A percentile compares a stretch with the other conserved stretches of the same genome.
phyloP scores from a whole-genome alignment of 2,329 filamentous ascomycete genomes.

The Alternaria brassicae region DNA sequence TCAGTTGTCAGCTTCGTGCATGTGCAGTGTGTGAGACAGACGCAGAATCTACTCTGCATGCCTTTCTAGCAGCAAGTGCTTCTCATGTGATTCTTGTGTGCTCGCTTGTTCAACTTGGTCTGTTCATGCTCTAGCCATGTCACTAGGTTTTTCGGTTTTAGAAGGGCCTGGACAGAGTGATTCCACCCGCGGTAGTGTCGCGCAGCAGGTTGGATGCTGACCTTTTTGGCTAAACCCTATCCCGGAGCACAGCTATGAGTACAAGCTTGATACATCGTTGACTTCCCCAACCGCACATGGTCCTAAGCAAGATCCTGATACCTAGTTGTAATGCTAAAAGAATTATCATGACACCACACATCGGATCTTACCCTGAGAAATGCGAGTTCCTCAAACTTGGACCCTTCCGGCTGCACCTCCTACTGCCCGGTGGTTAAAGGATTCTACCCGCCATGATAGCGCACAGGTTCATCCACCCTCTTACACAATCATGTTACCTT shows the following conservation, averaged over 20 bases:
- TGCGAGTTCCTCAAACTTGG: no score
- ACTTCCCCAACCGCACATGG: background rate
- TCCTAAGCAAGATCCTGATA: rapidly evolving
- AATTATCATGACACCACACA: background rate
- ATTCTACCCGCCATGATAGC: background rate
- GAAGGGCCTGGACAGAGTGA: background rate
- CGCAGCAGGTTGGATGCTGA: background rate
- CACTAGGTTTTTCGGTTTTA: background rate
- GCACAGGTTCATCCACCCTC: background rate
- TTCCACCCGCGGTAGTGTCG: background rate
- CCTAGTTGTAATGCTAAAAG: background rate
- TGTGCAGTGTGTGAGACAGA: background rate
- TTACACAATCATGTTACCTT: background rate
- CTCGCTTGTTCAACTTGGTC: background rate
- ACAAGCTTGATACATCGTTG: background rate
- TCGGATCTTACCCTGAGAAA: background rate
- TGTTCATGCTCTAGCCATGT: background rate
- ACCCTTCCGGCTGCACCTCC: background rate
- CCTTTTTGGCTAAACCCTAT: background rate
- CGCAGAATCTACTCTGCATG: background rate
- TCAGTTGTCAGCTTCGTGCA: slow-evolving; percentile 8
- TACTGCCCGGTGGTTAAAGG: background rate
- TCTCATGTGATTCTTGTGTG: background rate
- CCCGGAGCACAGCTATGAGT: background rate
- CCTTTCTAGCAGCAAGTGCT: background rate